A percentile compares a stretch with the other conserved stretches of the same genome.
Evolutionary conservation across 2,329 filamentous ascomycete species (phyloP).

Genomic region (Neopestalotiopsis rosae): DNA sequence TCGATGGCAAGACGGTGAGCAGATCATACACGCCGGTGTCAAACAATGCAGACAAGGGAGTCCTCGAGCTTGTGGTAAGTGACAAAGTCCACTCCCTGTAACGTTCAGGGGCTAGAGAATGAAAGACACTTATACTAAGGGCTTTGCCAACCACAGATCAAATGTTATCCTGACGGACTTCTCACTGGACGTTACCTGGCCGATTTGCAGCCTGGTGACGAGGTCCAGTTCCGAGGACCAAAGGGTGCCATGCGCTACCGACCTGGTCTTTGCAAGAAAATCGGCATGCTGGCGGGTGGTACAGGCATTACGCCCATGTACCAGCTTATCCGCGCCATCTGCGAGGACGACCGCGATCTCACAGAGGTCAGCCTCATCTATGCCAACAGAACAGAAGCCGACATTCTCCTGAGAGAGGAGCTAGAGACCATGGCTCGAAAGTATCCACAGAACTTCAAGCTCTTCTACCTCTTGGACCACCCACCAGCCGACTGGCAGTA

Average conservation of each 20-base stretch:
- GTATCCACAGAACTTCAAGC: slow-evolving; percentile 58
- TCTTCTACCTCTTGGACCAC: slow-evolving; percentile 60
- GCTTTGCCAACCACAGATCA: slow-evolving; percentile 36
- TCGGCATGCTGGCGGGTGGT: slow-evolving; percentile 62
- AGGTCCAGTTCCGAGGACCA: slow-evolving; percentile 58
- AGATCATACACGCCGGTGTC: slow-evolving; percentile 61
- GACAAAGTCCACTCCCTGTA: neutral
- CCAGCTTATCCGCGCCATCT: slow-evolving; percentile 68
- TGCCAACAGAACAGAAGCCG: slow-evolving; percentile 62
- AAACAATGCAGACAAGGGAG: slow-evolving; percentile 54
- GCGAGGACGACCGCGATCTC: slow-evolving; percentile 62
- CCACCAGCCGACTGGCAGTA: slow-evolving; percentile 52
- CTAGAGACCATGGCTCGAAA: slow-evolving; percentile 57
- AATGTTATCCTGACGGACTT: slow-evolving; percentile 54
- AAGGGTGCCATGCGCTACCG: slow-evolving; percentile 62
- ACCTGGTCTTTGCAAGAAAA: slow-evolving; percentile 44
- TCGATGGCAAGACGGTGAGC: slow-evolving; percentile 50
- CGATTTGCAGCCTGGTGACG: slow-evolving; percentile 51
- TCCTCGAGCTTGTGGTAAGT: slow-evolving; percentile 49
- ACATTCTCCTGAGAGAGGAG: slow-evolving; percentile 63
- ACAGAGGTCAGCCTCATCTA: slow-evolving; percentile 64
- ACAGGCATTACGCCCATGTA: slow-evolving; percentile 62
- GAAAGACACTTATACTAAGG: neutral
- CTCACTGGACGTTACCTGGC: slow-evolving; percentile 56
- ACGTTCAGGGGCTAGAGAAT: neutral